A percentile compares a stretch with the other conserved stretches of the same genome.
phyloP scores from a whole-genome alignment of 345 rosid species.

The Carallia pectinifolia region DNA sequence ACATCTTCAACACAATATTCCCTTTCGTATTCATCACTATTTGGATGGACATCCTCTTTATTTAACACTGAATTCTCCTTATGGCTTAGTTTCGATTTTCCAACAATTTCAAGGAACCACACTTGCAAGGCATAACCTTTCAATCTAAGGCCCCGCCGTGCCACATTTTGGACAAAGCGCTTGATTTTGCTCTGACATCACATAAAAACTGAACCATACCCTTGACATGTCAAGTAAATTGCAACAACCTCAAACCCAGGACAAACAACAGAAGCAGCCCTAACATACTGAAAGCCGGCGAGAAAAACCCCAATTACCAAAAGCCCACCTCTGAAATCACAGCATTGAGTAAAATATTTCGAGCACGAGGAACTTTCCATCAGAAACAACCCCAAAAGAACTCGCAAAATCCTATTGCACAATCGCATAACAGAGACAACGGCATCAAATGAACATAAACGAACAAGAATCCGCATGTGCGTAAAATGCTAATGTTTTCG shows the following conservation, averaged over 20 bases:
- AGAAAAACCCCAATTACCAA: constrained; percentile 40
- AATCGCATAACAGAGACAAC: constrained; percentile 37
- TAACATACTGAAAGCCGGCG: constrained; percentile 29
- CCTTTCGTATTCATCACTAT: constrained; percentile 20
- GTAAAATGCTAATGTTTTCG: background rate
- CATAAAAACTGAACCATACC: constrained; percentile 25
- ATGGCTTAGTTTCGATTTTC: constrained; percentile 13
- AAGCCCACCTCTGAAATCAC: constrained; percentile 42
- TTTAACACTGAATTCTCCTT: background rate
- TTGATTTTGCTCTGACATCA: constrained; percentile 28
- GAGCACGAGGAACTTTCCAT: constrained; percentile 43
- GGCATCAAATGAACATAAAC: constrained; percentile 24
- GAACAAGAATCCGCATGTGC: constrained; percentile 34
- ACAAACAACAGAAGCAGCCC: constrained; percentile 37
- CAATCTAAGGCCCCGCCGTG: constrained; percentile 18
- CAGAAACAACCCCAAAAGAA: constrained; percentile 14
- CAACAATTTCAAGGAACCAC: constrained; percentile 16
- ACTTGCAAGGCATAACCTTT: constrained; percentile 18
- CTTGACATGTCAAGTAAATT: constrained; percentile 22
- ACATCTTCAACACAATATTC: constrained; percentile 49
- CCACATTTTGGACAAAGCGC: constrained; percentile 19
- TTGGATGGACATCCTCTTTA: constrained; percentile 16
- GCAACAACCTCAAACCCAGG: constrained; percentile 40
- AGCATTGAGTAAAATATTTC: constrained; percentile 26
- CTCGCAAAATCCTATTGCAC: constrained; percentile 22